A percentile compares a stretch with the other conserved stretches of the same genome.
These are phyloP conservation scores for Pholiota molesta DNA, from an alignment of 768 basidiomycete genomes.

Conservation along the genomic window DNA sequence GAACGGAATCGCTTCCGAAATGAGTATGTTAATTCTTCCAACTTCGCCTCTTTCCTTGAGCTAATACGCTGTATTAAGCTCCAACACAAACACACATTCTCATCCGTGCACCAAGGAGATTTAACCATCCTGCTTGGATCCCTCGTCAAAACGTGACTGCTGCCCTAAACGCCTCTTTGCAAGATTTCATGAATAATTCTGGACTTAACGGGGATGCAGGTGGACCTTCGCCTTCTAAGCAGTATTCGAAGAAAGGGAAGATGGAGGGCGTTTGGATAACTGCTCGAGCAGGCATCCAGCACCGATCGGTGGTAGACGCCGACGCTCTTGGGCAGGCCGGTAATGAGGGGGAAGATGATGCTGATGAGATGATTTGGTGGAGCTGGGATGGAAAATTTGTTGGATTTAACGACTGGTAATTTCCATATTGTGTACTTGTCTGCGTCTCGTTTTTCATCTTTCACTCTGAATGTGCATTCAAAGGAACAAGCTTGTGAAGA, in stretches of 20 bases:
- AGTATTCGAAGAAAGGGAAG: constrained; percentile 25
- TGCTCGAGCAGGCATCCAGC: constrained; percentile 26
- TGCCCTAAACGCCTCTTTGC: constrained; percentile 40
- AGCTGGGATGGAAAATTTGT: constrained; percentile 60
- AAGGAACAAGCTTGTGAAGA: too few relatives aligned
- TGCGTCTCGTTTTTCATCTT: not conserved
- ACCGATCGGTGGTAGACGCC: not conserved
- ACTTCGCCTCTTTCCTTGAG: not conserved
- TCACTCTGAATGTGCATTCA: not conserved
- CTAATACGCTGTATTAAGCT: constrained; percentile 27
- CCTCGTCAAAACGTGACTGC: constrained; percentile 45
- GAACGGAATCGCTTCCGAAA: constrained; percentile 39
- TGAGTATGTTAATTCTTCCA: constrained; percentile 25
- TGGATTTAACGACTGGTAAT: constrained; percentile 54
- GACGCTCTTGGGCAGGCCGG: not conserved
- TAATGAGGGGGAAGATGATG: constrained; percentile 13
- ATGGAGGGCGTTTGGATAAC: constrained; percentile 56
- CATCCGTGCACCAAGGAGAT: constrained; percentile 49
- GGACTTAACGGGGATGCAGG: constrained; percentile 15
- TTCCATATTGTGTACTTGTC: not conserved
- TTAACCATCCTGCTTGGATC: constrained; percentile 48
- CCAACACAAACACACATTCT: constrained; percentile 51
- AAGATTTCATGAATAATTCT: constrained; percentile 42
- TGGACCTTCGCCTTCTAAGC: constrained; percentile 2
- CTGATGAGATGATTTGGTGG: constrained; percentile 63